phyloP scores from a whole-genome alignment of 495 filamentous ascomycete genomes.

The Hypoxylon fuscum region DNA sequence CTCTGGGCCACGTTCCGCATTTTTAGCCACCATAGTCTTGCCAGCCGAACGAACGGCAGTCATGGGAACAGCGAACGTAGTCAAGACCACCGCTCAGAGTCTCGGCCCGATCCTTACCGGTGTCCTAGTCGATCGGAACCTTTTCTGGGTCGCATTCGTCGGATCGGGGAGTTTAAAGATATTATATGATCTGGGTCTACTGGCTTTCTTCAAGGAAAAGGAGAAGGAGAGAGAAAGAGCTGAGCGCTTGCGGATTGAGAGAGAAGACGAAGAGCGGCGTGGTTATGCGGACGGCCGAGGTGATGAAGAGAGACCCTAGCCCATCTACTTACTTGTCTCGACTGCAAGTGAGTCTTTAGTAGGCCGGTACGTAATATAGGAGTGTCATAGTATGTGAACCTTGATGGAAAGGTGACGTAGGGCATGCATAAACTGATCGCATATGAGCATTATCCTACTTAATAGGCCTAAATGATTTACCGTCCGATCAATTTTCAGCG shows the following conservation, averaged over 20 bases:
- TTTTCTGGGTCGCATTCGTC: slow-evolving; percentile 80
- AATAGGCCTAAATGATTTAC: neutral
- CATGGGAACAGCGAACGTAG: slow-evolving; percentile 76
- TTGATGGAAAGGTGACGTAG: slow-evolving; percentile 29
- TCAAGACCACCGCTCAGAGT: slow-evolving; percentile 70
- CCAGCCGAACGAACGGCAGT: slow-evolving; percentile 83
- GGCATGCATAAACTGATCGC: neutral
- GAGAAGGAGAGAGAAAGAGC: slow-evolving; percentile 25
- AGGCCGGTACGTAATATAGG: neutral
- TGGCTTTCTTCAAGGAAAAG: slow-evolving; percentile 69
- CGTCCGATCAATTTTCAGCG: neutral
- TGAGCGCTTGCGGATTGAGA: slow-evolving; percentile 14
- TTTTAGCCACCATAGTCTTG: slow-evolving; percentile 77
- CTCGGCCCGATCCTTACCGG: slow-evolving; percentile 78
- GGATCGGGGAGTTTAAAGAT: slow-evolving; percentile 74
- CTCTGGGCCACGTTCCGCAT: slow-evolving; percentile 80
- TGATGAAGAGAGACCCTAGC: neutral
- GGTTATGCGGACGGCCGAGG: neutral
- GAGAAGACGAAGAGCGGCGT: slow-evolving; percentile 10
- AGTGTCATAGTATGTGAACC: slow-evolving; percentile 6
- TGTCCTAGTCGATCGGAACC: slow-evolving; percentile 65
- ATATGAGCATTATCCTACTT: neutral
- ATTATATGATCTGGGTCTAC: slow-evolving; percentile 76
- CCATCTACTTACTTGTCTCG: neutral
- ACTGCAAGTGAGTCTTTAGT: neutral